These are phyloP conservation scores for Hylodesmum podocarpum DNA, from an alignment of 306 rosid genomes.

Conservation along the genomic window DNA sequence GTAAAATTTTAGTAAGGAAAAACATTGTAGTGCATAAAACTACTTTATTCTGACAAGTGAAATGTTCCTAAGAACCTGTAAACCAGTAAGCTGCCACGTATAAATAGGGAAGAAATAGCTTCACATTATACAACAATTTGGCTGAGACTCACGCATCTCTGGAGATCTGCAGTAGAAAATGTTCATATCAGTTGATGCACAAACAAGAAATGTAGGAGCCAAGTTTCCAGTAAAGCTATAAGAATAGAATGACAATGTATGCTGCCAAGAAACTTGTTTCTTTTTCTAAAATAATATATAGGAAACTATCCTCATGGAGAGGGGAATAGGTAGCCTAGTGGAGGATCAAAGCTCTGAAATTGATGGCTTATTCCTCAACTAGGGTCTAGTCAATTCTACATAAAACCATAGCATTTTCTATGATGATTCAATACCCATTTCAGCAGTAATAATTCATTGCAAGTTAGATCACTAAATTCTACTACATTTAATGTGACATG, in stretches of 20 bases:
- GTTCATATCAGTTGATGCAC: neutral
- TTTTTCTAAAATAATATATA: neutral
- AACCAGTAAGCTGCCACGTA: slow-evolving; percentile 21
- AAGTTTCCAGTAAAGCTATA: neutral
- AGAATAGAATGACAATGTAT: neutral
- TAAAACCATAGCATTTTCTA: neutral
- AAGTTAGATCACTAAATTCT: neutral
- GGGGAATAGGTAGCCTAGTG: neutral
- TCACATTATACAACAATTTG: slow-evolving; percentile 86
- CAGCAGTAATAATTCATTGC: neutral
- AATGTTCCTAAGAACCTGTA: slow-evolving; percentile 27
- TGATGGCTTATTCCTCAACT: neutral
- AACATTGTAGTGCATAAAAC: slow-evolving; percentile 4
- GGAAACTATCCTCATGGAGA: neutral
- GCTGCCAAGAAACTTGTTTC: neutral
- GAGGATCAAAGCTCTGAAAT: neutral
- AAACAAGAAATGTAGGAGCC: neutral
- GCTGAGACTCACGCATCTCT: slow-evolving; percentile 70
- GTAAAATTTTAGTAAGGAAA: slow-evolving; percentile 3
- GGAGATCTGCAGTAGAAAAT: slow-evolving; percentile 72
- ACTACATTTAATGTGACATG: neutral
- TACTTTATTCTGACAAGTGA: slow-evolving; percentile 38
- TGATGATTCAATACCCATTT: neutral
- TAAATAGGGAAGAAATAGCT: slow-evolving; percentile 18
- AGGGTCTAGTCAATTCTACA: neutral